Base-by-base conservation (phyloP, 495 filamentous ascomycete genomes). In the Sporormia fimetaria region DNA sequence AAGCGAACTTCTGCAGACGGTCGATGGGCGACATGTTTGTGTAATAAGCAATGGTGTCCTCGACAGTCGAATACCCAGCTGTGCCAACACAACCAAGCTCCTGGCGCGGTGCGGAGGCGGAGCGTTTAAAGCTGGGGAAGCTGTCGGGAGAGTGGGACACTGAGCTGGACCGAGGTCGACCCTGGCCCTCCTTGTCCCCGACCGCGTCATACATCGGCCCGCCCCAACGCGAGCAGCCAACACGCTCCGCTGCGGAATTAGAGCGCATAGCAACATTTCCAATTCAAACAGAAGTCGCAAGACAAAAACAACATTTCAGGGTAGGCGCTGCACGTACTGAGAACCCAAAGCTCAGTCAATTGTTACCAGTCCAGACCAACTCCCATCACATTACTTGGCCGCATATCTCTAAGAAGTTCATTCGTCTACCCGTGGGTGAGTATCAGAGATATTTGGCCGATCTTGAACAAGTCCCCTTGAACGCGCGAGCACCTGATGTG, bases 1-100 rank as follows among this genome's bases (percentile, higher is more conserved):
- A 57, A 58, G 76, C 58, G 67, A 80, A 65, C 61, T 62, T 73
- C 14, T 70, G 64, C 11, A 83, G 63, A n/a, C 78, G 70, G 15
- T 44, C 44, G 2, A 51, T 22, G 12, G 47, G 47, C 17, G 40
- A 44, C 47, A 51, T 51, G 25, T 11, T 30, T n/a, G n/a, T n/a
- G n/a, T n/a, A n/a, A n/a, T n/a, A n/a, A n/a, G n/a, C n/a, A n/a
- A n/a, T n/a, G n/a, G n/a, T n/a, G n/a, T n/a, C n/a, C n/a, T n/a
- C n/a, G n/a, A n/a, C n/a, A n/a, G n/a, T n/a, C n/a, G n/a, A n/a
- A n/a, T n/a, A n/a, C n/a, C n/a, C n/a, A n/a, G n/a, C n/a, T n/a
- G n/a, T n/a, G n/a, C n/a, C n/a, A n/a, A n/a, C n/a, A n/a, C n/a
- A n/a, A n/a, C n/a, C n/a, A n/a, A n/a, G n/a, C n/a, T n/a, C n/a